These are phyloP conservation scores for Pharus latifolius DNA, from an alignment of 176 grass and related monocot genomes.

Conservation along the genomic window DNA sequence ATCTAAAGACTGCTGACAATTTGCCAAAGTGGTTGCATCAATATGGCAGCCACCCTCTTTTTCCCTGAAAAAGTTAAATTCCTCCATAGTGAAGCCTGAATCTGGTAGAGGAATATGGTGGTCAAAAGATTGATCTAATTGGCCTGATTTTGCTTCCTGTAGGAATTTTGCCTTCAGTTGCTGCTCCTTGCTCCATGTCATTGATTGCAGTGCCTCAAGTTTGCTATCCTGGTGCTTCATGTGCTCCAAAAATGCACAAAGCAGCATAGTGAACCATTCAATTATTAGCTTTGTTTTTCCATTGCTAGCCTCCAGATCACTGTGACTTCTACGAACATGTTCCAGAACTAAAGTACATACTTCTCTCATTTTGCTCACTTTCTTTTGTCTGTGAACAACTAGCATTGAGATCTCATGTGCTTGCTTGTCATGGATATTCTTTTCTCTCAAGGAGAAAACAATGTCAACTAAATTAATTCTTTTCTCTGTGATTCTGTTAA, in stretches of 20 bases:
- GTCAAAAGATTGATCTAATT: constrained; percentile 57
- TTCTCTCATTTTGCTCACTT: constrained; percentile 26
- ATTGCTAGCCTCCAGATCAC: constrained; percentile 15
- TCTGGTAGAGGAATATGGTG: constrained; percentile 46
- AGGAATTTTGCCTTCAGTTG: constrained; percentile 48
- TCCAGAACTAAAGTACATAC: constrained; percentile 36
- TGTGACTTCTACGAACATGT: constrained; percentile 17
- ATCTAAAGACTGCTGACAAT: constrained; percentile 11
- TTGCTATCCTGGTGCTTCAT: constrained; percentile 41
- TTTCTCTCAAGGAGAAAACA: constrained; percentile 42
- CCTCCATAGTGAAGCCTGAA: constrained; percentile 58
- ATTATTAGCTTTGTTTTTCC: constrained; percentile 32
- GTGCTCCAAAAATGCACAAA: constrained; percentile 50
- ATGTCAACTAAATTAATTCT: constrained; percentile 55
- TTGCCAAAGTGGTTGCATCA: constrained; percentile 2
- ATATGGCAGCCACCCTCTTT: constrained; percentile 10
- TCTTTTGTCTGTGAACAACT: constrained; percentile 34
- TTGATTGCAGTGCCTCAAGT: constrained; percentile 46
- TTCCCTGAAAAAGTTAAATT: constrained; percentile 35
- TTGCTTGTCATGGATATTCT: constrained; percentile 54
- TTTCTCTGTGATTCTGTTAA: constrained; percentile 29
- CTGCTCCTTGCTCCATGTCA: constrained; percentile 36
- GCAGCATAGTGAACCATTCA: constrained; percentile 44
- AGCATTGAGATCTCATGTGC: constrained; percentile 32
- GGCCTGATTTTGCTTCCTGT: constrained; percentile 51